Base-by-base conservation (phyloP, 805 yeast species). In the Cyberlindnera samutprakarnensis region DNA sequence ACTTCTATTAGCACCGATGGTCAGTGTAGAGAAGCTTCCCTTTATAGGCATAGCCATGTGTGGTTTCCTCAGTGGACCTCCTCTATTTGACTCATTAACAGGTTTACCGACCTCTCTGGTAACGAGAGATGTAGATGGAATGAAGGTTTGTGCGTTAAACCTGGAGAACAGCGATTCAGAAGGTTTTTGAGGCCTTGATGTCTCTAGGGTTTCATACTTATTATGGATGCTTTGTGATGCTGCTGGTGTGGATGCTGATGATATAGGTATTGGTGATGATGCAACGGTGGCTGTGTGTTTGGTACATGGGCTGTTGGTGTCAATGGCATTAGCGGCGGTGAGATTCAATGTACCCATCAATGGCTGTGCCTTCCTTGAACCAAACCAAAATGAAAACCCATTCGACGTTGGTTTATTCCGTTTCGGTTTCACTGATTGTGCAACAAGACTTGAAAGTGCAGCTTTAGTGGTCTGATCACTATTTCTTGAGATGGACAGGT, bases 1-100 rank as follows among this genome's bases (percentile, higher is more conserved):
- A n/a, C 48, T 42, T 5, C 51, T 40, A 30, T 49, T 42, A 11
- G 53, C 47, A 3, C 54, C 55, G 22, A 50, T 47, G 1, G 53
- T 50, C 18, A 50, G 30, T 0, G 50, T 47, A 19, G 55, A 49
- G 20, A 38, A 46, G 7, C 44, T 38, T 6, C 53, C 55, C 27
- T 39, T 48, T 6, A 43, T 27, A 5, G 28, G 36, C 12, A 33
- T 39, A 10, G 10, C 8, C 10, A 7, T 21, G 14, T 8, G 10
- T 10, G 21, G 10, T 10, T 8, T 8, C 21, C 21, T 19, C 10
- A 8, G 7, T 8, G 10, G 10, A 19, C 21, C 21, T 10, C 10
- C 10, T 10, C 21, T 19, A 8, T 19, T 10, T 10, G 10, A 19
- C 10, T 19, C 21, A 8, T 19, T 10, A 18, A 35, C 24, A 6